Conservation (phyloP, 2,329 filamentous ascomycete species). For the Endothia cerciana region DNA sequence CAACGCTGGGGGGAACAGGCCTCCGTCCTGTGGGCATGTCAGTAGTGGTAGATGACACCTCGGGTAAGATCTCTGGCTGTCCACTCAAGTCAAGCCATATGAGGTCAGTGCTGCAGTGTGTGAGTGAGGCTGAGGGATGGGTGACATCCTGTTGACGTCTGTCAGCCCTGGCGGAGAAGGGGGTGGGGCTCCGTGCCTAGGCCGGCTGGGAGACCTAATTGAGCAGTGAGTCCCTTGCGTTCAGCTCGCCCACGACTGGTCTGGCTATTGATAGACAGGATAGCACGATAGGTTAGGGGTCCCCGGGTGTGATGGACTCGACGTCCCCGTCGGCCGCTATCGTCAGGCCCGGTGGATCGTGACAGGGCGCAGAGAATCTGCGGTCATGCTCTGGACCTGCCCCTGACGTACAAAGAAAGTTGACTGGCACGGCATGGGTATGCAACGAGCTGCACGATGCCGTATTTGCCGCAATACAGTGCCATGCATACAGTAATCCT, state of each 20-base stretch:
- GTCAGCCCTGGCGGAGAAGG: too few relatives aligned
- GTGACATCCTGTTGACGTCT: too few relatives aligned
- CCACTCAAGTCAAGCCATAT: background rate
- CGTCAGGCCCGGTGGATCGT: background rate
- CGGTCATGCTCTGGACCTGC: too few relatives aligned
- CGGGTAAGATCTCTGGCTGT: slow-evolving; percentile 1
- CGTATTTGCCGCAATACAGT: background rate
- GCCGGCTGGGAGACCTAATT: background rate
- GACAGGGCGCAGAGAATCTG: background rate
- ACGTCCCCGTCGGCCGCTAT: background rate
- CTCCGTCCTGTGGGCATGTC: background rate
- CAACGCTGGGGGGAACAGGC: background rate
- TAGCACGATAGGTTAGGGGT: background rate
- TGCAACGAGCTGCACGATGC: background rate
- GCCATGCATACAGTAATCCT: slow-evolving; percentile 20
- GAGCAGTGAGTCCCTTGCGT: background rate
- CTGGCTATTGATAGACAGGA: background rate
- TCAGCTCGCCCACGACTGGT: background rate
- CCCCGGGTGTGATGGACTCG: background rate
- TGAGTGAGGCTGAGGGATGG: too few relatives aligned
- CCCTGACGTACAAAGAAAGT: background rate
- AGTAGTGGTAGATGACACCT: background rate
- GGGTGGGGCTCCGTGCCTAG: background rate
- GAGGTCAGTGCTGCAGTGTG: slow-evolving; percentile 15
- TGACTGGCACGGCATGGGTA: background rate